Evolutionary conservation across 176 grass and related monocot genomes (phyloP).

Genomic region (Paspalum vaginatum): DNA sequence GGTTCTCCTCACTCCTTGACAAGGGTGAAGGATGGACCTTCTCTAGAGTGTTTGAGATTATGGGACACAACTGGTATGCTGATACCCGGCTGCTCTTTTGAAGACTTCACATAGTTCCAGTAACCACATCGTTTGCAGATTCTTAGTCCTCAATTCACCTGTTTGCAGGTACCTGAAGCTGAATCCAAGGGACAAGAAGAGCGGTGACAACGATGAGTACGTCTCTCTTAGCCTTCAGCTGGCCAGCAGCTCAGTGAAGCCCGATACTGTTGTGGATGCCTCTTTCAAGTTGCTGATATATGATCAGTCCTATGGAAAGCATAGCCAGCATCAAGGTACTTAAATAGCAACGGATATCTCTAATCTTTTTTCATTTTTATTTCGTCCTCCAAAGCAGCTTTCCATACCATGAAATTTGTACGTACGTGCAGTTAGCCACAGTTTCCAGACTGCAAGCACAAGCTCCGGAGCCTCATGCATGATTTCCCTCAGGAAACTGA

Average conservation of each 20-base stretch:
- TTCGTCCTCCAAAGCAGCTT: not conserved
- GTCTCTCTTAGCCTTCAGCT: conserved; percentile 32
- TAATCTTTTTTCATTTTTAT: not conserved
- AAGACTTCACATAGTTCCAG: not conserved
- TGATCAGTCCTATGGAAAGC: conserved; percentile 37
- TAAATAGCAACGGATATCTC: not conserved
- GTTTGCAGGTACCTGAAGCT: conserved; percentile 32
- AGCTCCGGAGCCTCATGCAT: conserved; percentile 30
- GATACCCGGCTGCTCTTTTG: not conserved
- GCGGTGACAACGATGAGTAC: conserved; percentile 2
- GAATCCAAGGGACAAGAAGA: conserved; percentile 38
- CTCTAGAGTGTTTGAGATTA: conserved; percentile 38
- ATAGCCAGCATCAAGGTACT: conserved; percentile 25
- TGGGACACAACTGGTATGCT: conserved; percentile 14
- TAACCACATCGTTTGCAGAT: not conserved
- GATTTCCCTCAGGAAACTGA: conserved; percentile 36
- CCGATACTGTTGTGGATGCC: not conserved
- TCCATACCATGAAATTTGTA: not conserved
- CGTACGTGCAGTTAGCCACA: conserved; percentile 34
- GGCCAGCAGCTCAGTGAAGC: not conserved
- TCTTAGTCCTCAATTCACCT: not conserved
- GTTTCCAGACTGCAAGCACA: conserved; percentile 21
- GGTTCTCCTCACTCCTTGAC: conserved; percentile 39
- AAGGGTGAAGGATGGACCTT: conserved; percentile 20
- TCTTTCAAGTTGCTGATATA: conserved; percentile 34